These are phyloP conservation scores for Ajuga chamaepitys DNA, from an alignment of 257 asterid species.

Conservation along the genomic window DNA sequence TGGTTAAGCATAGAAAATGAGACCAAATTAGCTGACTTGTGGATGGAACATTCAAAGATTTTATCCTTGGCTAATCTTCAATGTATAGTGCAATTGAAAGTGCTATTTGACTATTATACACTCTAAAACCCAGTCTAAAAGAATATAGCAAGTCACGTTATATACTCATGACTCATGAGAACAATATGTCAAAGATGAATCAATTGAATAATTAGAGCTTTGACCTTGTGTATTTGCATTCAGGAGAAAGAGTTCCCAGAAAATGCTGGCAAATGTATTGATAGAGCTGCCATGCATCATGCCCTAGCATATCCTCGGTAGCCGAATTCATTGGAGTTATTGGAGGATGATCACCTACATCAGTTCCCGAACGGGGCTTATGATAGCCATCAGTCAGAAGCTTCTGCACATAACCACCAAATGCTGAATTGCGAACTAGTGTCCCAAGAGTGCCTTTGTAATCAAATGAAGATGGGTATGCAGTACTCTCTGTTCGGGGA, in stretches of 20 bases:
- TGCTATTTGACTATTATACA: not conserved
- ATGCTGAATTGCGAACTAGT: slow-evolving; percentile 41
- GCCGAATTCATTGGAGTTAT: slow-evolving; percentile 90
- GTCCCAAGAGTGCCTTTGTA: slow-evolving; percentile 72
- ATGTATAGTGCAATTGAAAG: not conserved
- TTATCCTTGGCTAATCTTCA: not conserved
- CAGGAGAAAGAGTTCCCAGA: slow-evolving; percentile 78
- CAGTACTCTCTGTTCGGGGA: slow-evolving; percentile 94
- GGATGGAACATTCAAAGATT: not conserved
- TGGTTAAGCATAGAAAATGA: not conserved
- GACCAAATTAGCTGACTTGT: not conserved
- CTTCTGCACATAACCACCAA: slow-evolving; percentile 59
- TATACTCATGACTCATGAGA: not conserved
- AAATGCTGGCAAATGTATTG: slow-evolving; percentile 87
- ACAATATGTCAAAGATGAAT: not conserved
- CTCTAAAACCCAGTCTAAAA: not conserved
- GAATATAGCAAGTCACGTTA: not conserved
- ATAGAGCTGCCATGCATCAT: slow-evolving; percentile 83
- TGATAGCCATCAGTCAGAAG: slow-evolving; percentile 52
- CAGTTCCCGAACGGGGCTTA: slow-evolving; percentile 78
- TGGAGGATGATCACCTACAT: slow-evolving; percentile 94
- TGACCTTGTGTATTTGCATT: slow-evolving; percentile 75
- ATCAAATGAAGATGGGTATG: slow-evolving; percentile 88
- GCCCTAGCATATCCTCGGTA: slow-evolving; percentile 63
- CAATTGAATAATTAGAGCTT: not conserved